Percentiles rank a stretch among this genome's conserved stretches.
phyloP scores from a whole-genome alignment of 2,329 filamentous ascomycete genomes.

The Cladosporium halotolerans region DNA sequence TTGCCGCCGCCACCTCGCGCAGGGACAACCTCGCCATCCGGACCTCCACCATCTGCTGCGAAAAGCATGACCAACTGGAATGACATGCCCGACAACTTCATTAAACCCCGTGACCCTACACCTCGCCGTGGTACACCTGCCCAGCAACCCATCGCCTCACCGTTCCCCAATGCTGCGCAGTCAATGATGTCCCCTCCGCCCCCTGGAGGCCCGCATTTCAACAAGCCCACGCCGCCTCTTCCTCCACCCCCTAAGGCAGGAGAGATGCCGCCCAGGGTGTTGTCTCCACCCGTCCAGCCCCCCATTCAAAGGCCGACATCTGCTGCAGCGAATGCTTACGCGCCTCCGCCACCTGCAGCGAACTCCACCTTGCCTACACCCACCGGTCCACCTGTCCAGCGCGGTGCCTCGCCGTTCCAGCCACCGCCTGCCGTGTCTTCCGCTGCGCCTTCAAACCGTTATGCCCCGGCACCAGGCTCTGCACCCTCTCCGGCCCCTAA shows the following conservation, averaged over 20 bases:
- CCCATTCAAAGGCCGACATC: slow-evolving; percentile 46
- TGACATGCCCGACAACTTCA: slow-evolving; percentile 77
- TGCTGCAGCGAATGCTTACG: slow-evolving; percentile 57
- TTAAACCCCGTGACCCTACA: slow-evolving; percentile 54
- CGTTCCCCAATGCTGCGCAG: slow-evolving; percentile 62
- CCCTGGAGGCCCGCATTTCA: slow-evolving; percentile 49
- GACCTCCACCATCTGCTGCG: slow-evolving; percentile 61
- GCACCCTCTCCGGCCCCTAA: slow-evolving; percentile 38
- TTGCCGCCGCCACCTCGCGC: slow-evolving; percentile 59
- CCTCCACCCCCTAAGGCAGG: slow-evolving; percentile 79
- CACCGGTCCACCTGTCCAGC: slow-evolving; percentile 55
- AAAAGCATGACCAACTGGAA: slow-evolving; percentile 84
- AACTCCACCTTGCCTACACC: slow-evolving; percentile 39
- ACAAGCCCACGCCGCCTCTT: slow-evolving; percentile 62
- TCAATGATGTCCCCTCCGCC: slow-evolving; percentile 49
- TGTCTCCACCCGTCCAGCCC: slow-evolving; percentile 60
- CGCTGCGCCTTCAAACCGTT: slow-evolving; percentile 66
- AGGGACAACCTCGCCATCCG: slow-evolving; percentile 58
- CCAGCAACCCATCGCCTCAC: slow-evolving; percentile 59
- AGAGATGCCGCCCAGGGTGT: slow-evolving; percentile 59
- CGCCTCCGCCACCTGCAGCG: slow-evolving; percentile 48
- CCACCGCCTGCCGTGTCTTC: slow-evolving; percentile 58
- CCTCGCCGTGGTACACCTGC: slow-evolving; percentile 66
- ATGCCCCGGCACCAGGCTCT: slow-evolving; percentile 60
- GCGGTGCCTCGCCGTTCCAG: slow-evolving; percentile 81